Percentiles rank a stretch among this genome's conserved stretches.
These are phyloP conservation scores for Chimonanthus praecox DNA, from an alignment of 164 flowering plant genomes.

Conservation along the genomic window DNA sequence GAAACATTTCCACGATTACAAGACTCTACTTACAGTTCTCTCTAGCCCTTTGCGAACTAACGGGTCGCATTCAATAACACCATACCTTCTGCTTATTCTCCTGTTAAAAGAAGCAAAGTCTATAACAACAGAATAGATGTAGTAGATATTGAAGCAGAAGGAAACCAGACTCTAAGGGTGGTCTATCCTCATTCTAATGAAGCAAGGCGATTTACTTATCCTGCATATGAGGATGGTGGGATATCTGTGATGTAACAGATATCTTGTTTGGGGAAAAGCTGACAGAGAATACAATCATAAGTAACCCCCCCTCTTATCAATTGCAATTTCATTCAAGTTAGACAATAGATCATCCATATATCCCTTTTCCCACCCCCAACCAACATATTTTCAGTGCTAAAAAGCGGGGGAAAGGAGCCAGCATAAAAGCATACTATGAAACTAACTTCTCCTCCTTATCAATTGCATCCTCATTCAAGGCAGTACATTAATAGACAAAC, in stretches of 20 bases:
- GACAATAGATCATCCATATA: neutral
- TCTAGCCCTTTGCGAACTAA: constrained; percentile 46
- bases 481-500: too few species aligned
- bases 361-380: too few species aligned
- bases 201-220: too few species aligned
- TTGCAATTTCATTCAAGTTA: too few species aligned
- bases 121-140: neutral
- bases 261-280: too few species aligned
- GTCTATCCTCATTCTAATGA: too few species aligned
- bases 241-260: too few species aligned
- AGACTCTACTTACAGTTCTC: constrained; percentile 40
- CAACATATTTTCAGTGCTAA: too few species aligned
- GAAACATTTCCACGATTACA: neutral
- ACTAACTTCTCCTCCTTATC: neutral
- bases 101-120: constrained; percentile 31
- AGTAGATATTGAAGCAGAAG: neutral
- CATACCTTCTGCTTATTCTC: constrained; percentile 44
- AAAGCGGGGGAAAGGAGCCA: neutral
- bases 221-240: too few species aligned
- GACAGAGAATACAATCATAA: too few species aligned
- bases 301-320: too few species aligned
- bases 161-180: too few species aligned
- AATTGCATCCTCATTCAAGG: neutral
- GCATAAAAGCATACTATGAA: neutral
- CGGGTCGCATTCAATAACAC: constrained; percentile 54